These are phyloP conservation scores for Vinca minor DNA, from an alignment of 257 asterid genomes.

Conservation along the genomic window DNA sequence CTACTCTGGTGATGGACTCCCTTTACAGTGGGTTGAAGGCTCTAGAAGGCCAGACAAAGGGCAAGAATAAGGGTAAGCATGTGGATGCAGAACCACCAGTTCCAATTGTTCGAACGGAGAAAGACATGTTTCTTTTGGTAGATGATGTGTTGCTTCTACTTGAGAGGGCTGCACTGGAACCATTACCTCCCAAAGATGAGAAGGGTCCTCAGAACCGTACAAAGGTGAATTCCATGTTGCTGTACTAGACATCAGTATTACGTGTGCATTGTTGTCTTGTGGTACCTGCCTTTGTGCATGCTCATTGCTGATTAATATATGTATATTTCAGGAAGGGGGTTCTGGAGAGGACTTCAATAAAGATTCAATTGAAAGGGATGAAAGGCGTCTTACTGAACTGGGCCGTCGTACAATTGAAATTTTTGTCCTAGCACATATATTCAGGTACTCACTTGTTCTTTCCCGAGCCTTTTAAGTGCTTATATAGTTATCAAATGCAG, in stretches of 20 bases:
- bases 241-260: no score
- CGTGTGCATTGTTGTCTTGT: not conserved
- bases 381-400: slow-evolving; percentile 86
- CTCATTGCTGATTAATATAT: slow-evolving; percentile 18
- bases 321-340: slow-evolving; percentile 55
- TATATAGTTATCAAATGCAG: not conserved
- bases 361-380: slow-evolving; percentile 73
- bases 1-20: slow-evolving; percentile 96
- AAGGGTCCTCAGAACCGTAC: slow-evolving; percentile 94
- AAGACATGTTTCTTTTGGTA: slow-evolving; percentile 62
- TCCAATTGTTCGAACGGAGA: slow-evolving; percentile 63
- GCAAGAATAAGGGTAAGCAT: slow-evolving; percentile 49
- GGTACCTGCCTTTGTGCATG: not conserved
- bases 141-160: slow-evolving; percentile 80
- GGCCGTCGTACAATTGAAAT: slow-evolving; percentile 95
- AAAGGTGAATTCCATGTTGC: slow-evolving; percentile 40
- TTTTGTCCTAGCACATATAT: slow-evolving; percentile 72
- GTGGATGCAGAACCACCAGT: slow-evolving; percentile 43
- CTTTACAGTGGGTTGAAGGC: slow-evolving; percentile 88
- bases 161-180: slow-evolving; percentile 85
- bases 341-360: slow-evolving; percentile 73
- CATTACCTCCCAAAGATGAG: slow-evolving; percentile 90
- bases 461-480: not conserved
- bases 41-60: slow-evolving; percentile 66
- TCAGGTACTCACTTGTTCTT: slow-evolving; percentile 43